phyloP scores from a whole-genome alignment of 2,329 filamentous ascomycete species.

The Curvularia spicifera region DNA sequence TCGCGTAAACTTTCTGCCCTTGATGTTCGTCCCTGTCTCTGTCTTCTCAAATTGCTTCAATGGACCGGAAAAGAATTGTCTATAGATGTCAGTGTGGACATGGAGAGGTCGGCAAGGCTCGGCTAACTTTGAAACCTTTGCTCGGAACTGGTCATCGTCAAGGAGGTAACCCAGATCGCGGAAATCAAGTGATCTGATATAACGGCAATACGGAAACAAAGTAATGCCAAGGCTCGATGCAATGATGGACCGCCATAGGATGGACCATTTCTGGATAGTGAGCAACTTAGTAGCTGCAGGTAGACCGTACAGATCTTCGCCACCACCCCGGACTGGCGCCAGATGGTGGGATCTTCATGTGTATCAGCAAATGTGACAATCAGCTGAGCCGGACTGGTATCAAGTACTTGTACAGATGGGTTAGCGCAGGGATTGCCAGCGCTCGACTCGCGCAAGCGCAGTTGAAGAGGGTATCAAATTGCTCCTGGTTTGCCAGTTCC shows the following conservation, averaged over 20 bases:
- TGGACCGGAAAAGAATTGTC: constrained; percentile 60
- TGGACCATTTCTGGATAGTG: constrained; percentile 64
- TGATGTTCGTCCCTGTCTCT: constrained; percentile 29
- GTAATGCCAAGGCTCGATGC: constrained; percentile 68
- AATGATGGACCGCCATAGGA: constrained; percentile 72
- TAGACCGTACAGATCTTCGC: constrained; percentile 44
- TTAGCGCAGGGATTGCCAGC: constrained; percentile 65
- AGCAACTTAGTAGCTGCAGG: constrained; percentile 52
- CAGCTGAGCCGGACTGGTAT: constrained; percentile 1
- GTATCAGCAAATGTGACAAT: constrained; percentile 1
- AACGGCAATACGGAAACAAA: constrained; percentile 71
- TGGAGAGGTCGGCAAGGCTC: neutral
- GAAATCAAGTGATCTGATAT: constrained; percentile 69
- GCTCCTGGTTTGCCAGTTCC: constrained; percentile 61
- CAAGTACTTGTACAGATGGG: constrained; percentile 67
- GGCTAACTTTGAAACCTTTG: constrained; percentile 62
- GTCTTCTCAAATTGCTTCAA: constrained; percentile 53
- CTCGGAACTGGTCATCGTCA: constrained; percentile 64
- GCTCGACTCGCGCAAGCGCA: constrained; percentile 63
- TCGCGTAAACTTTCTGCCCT: constrained; percentile 40
- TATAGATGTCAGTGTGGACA: constrained; percentile 28
- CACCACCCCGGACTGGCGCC: constrained; percentile 54
- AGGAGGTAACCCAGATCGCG: constrained; percentile 66
- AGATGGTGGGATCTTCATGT: constrained; percentile 51
- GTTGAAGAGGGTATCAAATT: constrained; percentile 67